A percentile compares a stretch with the other conserved stretches of the same genome.
These are phyloP conservation scores for Fusarium papillatum DNA, from an alignment of 2,329 filamentous ascomycete genomes.

Conservation along the genomic window DNA sequence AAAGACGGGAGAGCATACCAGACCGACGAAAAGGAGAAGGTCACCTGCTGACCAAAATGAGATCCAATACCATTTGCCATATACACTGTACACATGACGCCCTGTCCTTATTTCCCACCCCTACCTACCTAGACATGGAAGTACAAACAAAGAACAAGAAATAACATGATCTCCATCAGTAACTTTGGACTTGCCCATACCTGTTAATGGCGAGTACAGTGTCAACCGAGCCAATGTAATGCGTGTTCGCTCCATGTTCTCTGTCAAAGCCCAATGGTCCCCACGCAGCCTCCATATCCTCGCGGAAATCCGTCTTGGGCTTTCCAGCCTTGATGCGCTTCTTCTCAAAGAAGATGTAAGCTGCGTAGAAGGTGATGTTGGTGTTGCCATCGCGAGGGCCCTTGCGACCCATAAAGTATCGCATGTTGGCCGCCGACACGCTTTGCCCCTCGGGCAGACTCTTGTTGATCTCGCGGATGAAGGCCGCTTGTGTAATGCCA, in stretches of 20 bases:
- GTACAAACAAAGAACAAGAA: background rate
- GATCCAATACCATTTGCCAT: background rate
- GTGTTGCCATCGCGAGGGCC: conserved; percentile 63
- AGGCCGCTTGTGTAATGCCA: conserved; percentile 63
- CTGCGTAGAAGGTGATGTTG: conserved; percentile 63
- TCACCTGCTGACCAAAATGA: background rate
- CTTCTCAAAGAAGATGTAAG: conserved; percentile 73
- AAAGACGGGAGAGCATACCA: conserved; percentile 1
- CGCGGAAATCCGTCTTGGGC: conserved; percentile 63
- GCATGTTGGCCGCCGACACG: conserved; percentile 59
- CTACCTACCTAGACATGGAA: background rate
- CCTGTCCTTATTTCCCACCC: background rate
- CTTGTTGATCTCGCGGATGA: conserved; percentile 62
- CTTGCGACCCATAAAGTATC: conserved; percentile 63
- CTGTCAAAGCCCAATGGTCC: conserved; percentile 42
- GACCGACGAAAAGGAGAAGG: background rate
- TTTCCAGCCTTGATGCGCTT: conserved; percentile 63
- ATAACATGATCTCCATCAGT: background rate
- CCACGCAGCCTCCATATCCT: conserved; percentile 63
- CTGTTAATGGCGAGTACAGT: conserved; percentile 28
- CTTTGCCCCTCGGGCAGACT: conserved; percentile 52
- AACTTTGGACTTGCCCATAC: conserved; percentile 32
- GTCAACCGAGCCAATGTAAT: conserved; percentile 10
- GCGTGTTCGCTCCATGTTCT: conserved; percentile 28
- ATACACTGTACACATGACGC: background rate